These are phyloP conservation scores for Carex kokanica DNA, from an alignment of 176 grass and related monocot species.

Conservation along the genomic window DNA sequence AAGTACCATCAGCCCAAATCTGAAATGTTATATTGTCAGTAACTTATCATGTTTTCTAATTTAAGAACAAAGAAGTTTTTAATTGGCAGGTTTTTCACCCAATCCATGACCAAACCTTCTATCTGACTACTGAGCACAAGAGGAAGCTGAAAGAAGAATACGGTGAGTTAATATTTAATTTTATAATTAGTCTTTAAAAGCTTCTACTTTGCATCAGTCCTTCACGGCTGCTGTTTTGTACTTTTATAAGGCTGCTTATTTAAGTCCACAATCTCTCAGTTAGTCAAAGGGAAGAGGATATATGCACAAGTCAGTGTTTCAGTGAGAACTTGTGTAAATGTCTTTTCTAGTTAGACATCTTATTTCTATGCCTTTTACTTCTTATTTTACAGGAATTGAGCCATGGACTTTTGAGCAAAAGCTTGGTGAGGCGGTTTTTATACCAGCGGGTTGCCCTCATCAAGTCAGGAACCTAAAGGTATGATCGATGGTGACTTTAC, in stretches of 20 bases:
- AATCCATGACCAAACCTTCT: constrained; percentile 72
- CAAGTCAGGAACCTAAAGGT: constrained; percentile 91
- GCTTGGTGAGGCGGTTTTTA: constrained; percentile 75
- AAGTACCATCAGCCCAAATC: background rate
- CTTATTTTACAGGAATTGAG: constrained; percentile 49
- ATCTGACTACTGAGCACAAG: constrained; percentile 62
- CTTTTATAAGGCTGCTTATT: background rate
- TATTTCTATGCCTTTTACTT: background rate
- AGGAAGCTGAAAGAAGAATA: constrained; percentile 76
- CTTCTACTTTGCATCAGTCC: background rate
- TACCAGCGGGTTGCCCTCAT: constrained; percentile 81
- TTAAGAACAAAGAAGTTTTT: background rate
- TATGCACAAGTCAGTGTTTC: background rate
- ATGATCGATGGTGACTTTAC: background rate
- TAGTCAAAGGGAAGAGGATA: background rate
- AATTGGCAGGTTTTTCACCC: constrained; percentile 56
- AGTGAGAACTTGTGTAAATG: background rate
- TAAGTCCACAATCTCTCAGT: background rate
- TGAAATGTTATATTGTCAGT: background rate
- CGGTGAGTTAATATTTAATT: constrained; percentile 32
- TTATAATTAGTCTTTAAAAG: background rate
- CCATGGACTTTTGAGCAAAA: constrained; percentile 90
- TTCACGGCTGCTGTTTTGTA: background rate
- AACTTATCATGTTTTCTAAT: background rate
- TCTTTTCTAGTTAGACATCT: background rate